Conservation (phyloP, 257 asterid species). For the Linderniella brevidens region DNA sequence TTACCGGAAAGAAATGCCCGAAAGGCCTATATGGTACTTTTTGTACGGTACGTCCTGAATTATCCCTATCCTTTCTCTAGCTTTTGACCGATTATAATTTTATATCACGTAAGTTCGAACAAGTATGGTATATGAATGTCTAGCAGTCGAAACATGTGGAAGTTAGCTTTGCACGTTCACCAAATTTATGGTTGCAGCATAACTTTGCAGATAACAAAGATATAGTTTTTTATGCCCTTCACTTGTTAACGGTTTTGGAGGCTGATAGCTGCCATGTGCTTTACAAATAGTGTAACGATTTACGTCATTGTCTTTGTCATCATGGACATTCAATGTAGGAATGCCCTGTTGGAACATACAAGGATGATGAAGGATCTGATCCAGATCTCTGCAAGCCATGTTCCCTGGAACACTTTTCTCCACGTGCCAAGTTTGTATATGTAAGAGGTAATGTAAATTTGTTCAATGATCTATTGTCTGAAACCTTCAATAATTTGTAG, state of each 20-base stretch:
- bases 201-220: no score
- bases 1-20: conserved; percentile 92
- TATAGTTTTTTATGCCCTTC: no score
- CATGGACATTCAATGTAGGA: conserved; percentile 33
- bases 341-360: conserved; percentile 86
- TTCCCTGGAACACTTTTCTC: conserved; percentile 66
- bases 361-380: conserved; percentile 86
- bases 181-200: no score
- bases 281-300: no score
- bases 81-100: neutral
- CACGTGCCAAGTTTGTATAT: conserved; percentile 54
- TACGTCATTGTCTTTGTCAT: neutral
- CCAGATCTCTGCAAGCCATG: conserved; percentile 65
- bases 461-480: no score
- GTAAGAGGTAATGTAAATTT: conserved; percentile 55
- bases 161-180: no score
- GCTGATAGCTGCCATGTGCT: no score
- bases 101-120: no score
- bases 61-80: neutral
- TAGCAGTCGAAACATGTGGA: no score
- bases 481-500: neutral
- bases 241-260: no score
- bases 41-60: conserved; percentile 40
- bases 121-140: no score
- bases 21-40: conserved; percentile 85